These are phyloP conservation scores for Choanephora cucurbitarum DNA, from an alignment of 371 early-diverging fungal species.

Conservation along the genomic window DNA sequence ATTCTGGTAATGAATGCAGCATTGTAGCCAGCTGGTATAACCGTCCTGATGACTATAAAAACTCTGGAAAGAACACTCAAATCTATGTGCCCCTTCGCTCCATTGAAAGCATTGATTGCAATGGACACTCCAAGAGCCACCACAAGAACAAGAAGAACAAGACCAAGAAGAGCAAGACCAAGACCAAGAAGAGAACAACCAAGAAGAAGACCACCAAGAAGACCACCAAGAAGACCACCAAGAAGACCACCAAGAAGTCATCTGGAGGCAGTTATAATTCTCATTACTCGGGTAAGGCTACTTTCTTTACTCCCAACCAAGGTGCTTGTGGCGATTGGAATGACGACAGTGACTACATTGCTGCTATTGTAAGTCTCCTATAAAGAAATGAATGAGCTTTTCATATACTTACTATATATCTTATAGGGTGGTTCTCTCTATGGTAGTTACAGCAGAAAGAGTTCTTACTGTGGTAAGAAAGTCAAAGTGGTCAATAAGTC, in stretches of 20 bases:
- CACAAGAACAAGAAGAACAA: too few species aligned
- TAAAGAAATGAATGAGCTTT: background rate
- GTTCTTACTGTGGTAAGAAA: constrained; percentile 35
- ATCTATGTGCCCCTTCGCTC: constrained; percentile 16
- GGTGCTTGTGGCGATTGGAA: constrained; percentile 46
- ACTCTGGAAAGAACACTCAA: constrained; percentile 8
- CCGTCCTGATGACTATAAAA: constrained; percentile 6
- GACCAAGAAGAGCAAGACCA: constrained; percentile 12
- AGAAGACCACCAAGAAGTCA: constrained; percentile 16
- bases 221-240: constrained; percentile 22
- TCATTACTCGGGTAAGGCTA: constrained; percentile 29
- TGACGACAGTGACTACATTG: constrained; percentile 31
- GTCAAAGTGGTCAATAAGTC: constrained; percentile 32
- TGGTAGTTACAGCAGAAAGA: constrained; percentile 35
- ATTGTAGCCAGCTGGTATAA: constrained; percentile 19
- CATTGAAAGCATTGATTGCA: constrained; percentile 10
- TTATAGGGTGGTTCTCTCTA: constrained; percentile 26
- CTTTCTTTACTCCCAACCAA: constrained; percentile 40
- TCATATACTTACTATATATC: background rate
- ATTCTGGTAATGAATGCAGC: constrained; percentile 20
- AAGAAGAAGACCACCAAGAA: constrained; percentile 17
- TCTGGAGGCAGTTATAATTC: constrained; percentile 2
- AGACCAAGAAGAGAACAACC: constrained; percentile 16
- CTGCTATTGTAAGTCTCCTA: constrained; percentile 27
- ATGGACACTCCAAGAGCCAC: constrained; percentile 12